Percentiles rank a stretch among this genome's conserved stretches.
Evolutionary conservation across 78 protist genomes (phyloP).

Genomic region (Dictyostelium firmibasis): DNA sequence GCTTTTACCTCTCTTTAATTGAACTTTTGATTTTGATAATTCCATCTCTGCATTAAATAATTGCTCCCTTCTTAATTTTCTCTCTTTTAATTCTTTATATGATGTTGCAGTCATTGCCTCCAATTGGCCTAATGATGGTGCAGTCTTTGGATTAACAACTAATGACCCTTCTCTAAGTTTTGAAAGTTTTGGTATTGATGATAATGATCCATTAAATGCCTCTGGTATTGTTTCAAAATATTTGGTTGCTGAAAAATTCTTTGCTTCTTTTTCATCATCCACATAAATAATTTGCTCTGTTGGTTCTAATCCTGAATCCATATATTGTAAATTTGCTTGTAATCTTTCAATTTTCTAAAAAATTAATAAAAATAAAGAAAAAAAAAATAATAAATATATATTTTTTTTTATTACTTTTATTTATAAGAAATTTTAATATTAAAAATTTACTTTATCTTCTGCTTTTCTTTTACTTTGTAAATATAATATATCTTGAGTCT

Average conservation of each 20-base stretch:
- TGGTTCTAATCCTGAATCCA: constrained; percentile 29
- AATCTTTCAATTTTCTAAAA: constrained; percentile 53
- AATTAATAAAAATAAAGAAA: neutral
- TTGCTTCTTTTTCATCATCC: constrained; percentile 46
- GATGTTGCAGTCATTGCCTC: constrained; percentile 66
- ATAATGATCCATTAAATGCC: constrained; percentile 7
- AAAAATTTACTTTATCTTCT: constrained; percentile 40
- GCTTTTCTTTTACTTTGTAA: constrained; percentile 45
- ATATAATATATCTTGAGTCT: constrained; percentile 54
- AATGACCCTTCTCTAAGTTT: constrained; percentile 3
- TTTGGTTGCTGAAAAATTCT: constrained; percentile 44
- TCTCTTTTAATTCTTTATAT: constrained; percentile 54
- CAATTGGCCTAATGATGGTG: constrained; percentile 19
- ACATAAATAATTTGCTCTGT: constrained; percentile 52
- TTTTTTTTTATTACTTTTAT: neutral
- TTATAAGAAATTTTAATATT: neutral
- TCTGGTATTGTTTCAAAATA: constrained; percentile 70
- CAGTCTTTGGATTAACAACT: constrained; percentile 4
- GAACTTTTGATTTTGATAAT: constrained; percentile 9
- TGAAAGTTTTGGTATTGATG: constrained; percentile 52
- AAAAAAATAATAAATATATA: neutral
- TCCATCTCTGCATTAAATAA: constrained; percentile 16
- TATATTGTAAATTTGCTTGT: constrained; percentile 58
- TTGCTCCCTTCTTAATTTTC: constrained; percentile 36
- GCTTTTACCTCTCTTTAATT: constrained; percentile 12